Evolutionary conservation across 2,329 filamentous ascomycete species (phyloP), one percentile per base, ranked within the genome.

Genomic region (Botrytis aclada): DNA sequence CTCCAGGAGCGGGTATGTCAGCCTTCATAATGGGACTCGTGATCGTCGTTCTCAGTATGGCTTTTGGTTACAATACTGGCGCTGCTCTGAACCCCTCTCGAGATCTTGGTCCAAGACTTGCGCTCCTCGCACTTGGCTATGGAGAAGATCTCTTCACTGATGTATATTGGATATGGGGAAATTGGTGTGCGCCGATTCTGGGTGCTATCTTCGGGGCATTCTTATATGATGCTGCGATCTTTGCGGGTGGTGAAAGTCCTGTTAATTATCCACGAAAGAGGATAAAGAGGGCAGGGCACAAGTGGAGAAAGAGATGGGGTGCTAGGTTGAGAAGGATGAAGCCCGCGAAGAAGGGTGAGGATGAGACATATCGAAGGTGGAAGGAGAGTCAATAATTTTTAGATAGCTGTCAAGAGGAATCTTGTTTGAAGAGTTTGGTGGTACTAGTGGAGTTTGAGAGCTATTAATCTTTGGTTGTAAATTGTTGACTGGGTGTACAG

Each of bases 181-280:
- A 82, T 72, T 86, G 82, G 82, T 76, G 63, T 73, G 84, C 79
- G 18, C 81, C 82, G 0, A 72, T 82, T 32, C 74, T 74, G 62
- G 85, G 83, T 18, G 81, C 81, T 39, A 81, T 84, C 39, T 79
- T 83, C 58, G 84, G 85, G 0, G 85, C 79, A 14, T 84, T 86
- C 74, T 78, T 86, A 73, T 87, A 88, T 78, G 86, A 87, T 77
- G 82, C 84, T 74, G 83, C 83, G 75, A 86, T 84, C 75, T 87
- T 87, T 76, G 84, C 84, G 0, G 83, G 84, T 8, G 85, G 85
- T 0, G 85, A 87, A 76, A 84, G 82, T 61, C 86, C 85, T 22
- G 84, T 86, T 72, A 87, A 85, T 79, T 85, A 88, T 79, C 84
- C 84, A 4, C 83, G 84, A 39, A 81, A 81, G 74, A 80, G 83